Percentiles rank a stretch among this genome's conserved stretches.
phyloP scores from a whole-genome alignment of 495 filamentous ascomycete genomes.

The Penicillium macrosclerotiorum region DNA sequence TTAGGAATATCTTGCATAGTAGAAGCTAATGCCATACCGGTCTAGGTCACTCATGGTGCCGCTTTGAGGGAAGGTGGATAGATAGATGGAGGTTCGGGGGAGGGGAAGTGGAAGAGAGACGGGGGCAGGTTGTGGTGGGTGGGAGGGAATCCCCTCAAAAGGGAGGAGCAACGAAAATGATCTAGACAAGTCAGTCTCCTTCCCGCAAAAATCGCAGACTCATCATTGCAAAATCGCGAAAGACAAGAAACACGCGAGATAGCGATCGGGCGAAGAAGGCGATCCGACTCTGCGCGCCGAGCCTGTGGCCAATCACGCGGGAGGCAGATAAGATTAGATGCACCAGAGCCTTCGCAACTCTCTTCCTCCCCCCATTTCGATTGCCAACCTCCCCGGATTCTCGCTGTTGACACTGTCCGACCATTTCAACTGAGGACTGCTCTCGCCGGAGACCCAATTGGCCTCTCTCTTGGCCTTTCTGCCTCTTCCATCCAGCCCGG shows the following conservation, averaged over 20 bases:
- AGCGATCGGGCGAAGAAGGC: conserved; percentile 4
- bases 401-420: conserved; percentile 20
- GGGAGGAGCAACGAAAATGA: conserved; percentile 4
- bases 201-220: conserved; percentile 13
- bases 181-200: conserved; percentile 14
- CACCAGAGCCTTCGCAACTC: conserved; percentile 25
- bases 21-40: conserved; percentile 50
- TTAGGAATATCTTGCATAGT: not conserved
- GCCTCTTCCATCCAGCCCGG: not conserved
- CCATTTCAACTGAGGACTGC: not conserved
- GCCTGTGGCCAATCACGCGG: conserved; percentile 31
- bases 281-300: conserved; percentile 9
- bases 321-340: conserved; percentile 48
- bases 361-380: conserved; percentile 17
- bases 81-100: conserved; percentile 2
- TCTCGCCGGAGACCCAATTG: conserved; percentile 12
- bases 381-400: conserved; percentile 41
- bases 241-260: conserved; percentile 1
- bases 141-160: conserved; percentile 4
- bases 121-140: conserved; percentile 9
- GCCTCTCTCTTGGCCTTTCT: not conserved
- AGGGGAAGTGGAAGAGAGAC: conserved; percentile 2
- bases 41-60: conserved; percentile 84
- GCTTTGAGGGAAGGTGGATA: conserved; percentile 3
- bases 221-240: conserved; percentile 26